Evolutionary conservation across 495 filamentous ascomycete species (phyloP), one percentile per base, ranked within the genome.

Genomic region (Penicillium canariense): DNA sequence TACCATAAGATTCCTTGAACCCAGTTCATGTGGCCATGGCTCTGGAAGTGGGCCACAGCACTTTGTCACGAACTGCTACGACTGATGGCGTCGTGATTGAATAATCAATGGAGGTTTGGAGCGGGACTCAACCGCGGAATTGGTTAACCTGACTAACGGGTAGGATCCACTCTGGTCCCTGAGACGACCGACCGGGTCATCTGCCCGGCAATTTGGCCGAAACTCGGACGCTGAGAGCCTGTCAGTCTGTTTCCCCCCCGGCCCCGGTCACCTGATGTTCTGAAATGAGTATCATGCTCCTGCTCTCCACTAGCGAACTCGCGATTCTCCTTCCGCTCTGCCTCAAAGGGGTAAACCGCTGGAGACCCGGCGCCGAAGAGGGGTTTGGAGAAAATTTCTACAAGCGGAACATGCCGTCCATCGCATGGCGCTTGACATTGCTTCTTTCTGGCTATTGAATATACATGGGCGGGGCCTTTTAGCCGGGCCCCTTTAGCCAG

Each of bases 371-470:
- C 32, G 40, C 40, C 22, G 34, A 30, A 6, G 22, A 12, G 4
- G 12, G 0, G 30, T 38, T 23, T 27, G 9, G 28, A n/a, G 18
- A n/a, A 1, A 25, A 23, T 20, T 51, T 44, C 17, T 31, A n/a
- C 22, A 15, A 38, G 32, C 50, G 50, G 50, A 50, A 53, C 5
- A 45, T 32, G 46, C 54, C 39, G 50, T 27, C 11, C 0, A 39
- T 27, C 39, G 39, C 8, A 39, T n/a, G 22, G 4, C 26, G 27
- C 60, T 59, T 63, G 60, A 56, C 60, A 56, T 59, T 59, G 60
- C 56, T 63, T 63, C 47, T 56, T 56, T 48, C 38, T 25, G 20
- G 25, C 38, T 42, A 25, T 22, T 22, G 32, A 49, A 14, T 47
- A 39, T 42, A 36, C 20, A 18, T 42, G 36, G 38, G 14, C 14